Conservation (phyloP, 2,329 filamentous ascomycete species). For the Ophiostoma sp. region DNA sequence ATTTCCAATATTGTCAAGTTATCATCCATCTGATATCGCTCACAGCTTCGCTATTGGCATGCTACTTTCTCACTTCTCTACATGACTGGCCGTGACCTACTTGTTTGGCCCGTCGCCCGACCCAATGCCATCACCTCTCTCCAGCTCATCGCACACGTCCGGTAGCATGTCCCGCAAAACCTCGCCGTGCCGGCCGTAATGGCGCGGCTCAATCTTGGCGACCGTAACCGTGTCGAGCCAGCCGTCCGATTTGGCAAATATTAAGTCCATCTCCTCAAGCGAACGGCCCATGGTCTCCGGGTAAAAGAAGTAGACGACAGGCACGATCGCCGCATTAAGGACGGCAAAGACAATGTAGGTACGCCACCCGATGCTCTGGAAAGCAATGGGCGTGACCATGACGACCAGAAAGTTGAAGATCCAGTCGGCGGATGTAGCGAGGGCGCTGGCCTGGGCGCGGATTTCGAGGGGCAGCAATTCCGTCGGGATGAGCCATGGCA, state of each 20-base stretch:
- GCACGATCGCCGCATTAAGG: conserved; percentile 54
- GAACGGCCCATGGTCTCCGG: conserved; percentile 56
- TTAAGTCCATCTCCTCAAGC: conserved; percentile 69
- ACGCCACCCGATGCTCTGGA: conserved; percentile 53
- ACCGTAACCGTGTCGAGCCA: conserved; percentile 43
- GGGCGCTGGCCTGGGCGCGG: conserved; percentile 58
- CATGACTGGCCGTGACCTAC: not conserved
- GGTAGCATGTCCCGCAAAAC: not conserved
- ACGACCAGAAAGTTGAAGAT: conserved; percentile 56
- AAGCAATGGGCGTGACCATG: conserved; percentile 62
- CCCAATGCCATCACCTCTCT: not conserved
- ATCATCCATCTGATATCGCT: too few species aligned
- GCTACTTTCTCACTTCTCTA: not conserved
- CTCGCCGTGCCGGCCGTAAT: not conserved
- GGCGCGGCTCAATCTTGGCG: conserved; percentile 34
- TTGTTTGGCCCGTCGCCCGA: not conserved
- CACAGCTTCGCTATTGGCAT: too few species aligned
- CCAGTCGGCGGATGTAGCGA: conserved; percentile 47
- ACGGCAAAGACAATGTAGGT: conserved; percentile 58
- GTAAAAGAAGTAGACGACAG: conserved; percentile 53
- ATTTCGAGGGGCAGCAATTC: conserved; percentile 56
- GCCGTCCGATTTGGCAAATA: conserved; percentile 56
- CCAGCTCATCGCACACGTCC: not conserved
- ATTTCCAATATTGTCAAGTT: too few species aligned
- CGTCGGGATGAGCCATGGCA: conserved; percentile 61